Conservation (phyloP, 2,329 filamentous ascomycete species). For the Pseudogymnoascus sp. region DNA sequence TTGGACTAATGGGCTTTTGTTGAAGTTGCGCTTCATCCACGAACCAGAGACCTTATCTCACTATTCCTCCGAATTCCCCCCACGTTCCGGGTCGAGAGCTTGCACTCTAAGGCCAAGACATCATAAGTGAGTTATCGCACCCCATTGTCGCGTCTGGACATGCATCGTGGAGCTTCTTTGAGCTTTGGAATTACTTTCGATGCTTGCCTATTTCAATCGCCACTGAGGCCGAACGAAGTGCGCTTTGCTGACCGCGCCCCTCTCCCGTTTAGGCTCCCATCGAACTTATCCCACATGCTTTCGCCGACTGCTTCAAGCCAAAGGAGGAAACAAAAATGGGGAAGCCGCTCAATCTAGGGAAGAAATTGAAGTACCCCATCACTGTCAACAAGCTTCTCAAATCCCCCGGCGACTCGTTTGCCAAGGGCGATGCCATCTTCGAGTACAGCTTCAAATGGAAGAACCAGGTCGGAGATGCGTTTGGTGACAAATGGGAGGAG, state of each 20-base stretch:
- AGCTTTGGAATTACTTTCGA: not conserved
- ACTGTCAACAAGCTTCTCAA: slow-evolving; percentile 81
- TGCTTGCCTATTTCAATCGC: not conserved
- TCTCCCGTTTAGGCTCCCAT: not conserved
- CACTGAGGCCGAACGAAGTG: not conserved
- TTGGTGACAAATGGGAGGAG: slow-evolving; percentile 49
- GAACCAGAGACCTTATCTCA: not conserved
- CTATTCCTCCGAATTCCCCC: not conserved
- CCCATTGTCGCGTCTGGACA: not conserved
- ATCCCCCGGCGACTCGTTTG: slow-evolving; percentile 62
- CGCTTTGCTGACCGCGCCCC: not conserved
- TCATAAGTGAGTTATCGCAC: not conserved
- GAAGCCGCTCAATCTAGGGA: slow-evolving; percentile 44
- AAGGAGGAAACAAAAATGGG: slow-evolving; percentile 33
- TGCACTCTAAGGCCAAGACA: not conserved
- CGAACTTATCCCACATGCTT: slow-evolving; percentile 24
- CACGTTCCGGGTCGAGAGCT: not conserved
- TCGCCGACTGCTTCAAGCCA: slow-evolving; percentile 20
- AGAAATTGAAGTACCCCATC: slow-evolving; percentile 80
- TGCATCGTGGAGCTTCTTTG: not conserved
- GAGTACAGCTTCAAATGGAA: slow-evolving; percentile 79
- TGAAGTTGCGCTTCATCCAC: slow-evolving; percentile 4
- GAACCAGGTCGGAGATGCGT: slow-evolving; percentile 63
- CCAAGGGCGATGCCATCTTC: slow-evolving; percentile 69
- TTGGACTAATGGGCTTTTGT: not conserved